phyloP scores from a whole-genome alignment of 495 filamentous ascomycete species.

The Hypoxylon crocopeplum region DNA sequence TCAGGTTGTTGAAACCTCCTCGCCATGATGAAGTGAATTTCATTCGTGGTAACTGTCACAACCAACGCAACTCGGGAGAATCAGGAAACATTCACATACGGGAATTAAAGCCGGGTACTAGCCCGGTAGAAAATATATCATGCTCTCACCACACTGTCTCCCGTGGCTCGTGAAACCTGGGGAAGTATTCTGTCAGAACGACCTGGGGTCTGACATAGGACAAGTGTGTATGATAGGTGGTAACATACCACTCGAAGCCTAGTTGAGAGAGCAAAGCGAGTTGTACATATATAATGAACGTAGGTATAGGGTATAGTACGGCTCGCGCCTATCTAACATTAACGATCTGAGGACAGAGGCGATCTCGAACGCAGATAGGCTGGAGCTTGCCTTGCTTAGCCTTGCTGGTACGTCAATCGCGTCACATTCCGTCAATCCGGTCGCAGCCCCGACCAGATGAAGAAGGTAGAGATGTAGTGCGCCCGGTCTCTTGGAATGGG shows the following conservation, averaged over 20 bases:
- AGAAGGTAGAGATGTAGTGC: conserved; percentile 22
- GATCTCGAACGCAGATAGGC: conserved; percentile 13
- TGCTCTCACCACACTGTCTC: conserved; percentile 18
- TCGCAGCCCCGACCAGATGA: conserved; percentile 28
- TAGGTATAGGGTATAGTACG: neutral
- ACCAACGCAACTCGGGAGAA: conserved; percentile 9
- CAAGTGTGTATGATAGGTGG: conserved; percentile 2
- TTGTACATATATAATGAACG: neutral
- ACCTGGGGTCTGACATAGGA: conserved; percentile 5
- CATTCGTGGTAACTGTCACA: conserved; percentile 1
- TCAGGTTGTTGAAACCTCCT: neutral
- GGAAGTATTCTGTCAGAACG: conserved; percentile 14
- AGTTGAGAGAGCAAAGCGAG: neutral
- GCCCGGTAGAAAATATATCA: conserved; percentile 7
- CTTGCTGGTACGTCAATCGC: conserved; percentile 29
- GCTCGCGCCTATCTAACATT: conserved; percentile 16
- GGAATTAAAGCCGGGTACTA: conserved; percentile 4
- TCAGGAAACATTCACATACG: conserved; percentile 13
- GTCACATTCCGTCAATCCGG: conserved; percentile 30
- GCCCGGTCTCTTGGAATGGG: conserved; percentile 5
- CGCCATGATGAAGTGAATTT: neutral
- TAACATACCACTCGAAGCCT: conserved; percentile 9
- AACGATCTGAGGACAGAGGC: conserved; percentile 5
- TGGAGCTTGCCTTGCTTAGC: conserved; percentile 22
- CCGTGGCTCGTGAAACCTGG: conserved; percentile 11